Evolutionary conservation across 495 filamentous ascomycete genomes (phyloP).

Genomic region (Glonium stellatum): DNA sequence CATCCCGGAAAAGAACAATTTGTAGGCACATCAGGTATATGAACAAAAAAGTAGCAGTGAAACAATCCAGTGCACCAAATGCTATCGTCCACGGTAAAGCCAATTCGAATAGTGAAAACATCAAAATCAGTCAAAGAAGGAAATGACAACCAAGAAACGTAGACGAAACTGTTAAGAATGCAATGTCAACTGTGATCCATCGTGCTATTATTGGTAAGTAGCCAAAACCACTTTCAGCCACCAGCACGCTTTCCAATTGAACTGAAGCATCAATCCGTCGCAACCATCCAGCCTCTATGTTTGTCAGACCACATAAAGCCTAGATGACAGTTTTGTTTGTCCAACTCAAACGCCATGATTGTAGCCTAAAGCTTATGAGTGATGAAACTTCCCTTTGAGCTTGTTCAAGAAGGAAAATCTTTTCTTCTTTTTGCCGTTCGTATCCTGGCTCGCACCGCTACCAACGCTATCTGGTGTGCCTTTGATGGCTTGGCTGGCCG

Average conservation of each 20-base stretch:
- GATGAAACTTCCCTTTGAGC: conserved; percentile 49
- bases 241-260: too few relatives aligned
- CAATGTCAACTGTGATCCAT: too few relatives aligned
- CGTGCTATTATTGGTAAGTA: too few relatives aligned
- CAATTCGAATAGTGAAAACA: neutral
- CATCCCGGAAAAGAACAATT: too few relatives aligned
- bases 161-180: too few relatives aligned
- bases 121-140: neutral
- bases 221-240: too few relatives aligned
- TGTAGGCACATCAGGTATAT: neutral
- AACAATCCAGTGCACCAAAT: neutral
- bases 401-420: conserved; percentile 52
- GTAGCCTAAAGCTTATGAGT: neutral
- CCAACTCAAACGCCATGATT: neutral
- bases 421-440: conserved; percentile 50
- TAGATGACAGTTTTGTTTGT: neutral
- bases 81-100: neutral
- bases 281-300: neutral
- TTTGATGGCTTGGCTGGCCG: conserved; percentile 12
- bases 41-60: neutral
- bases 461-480: conserved; percentile 34
- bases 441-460: conserved; percentile 29
- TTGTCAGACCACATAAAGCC: neutral
- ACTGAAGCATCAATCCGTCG: too few relatives aligned
- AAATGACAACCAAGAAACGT: neutral